Evolutionary conservation across 345 rosid genomes (phyloP).

Genomic region (Turritis glabra): DNA sequence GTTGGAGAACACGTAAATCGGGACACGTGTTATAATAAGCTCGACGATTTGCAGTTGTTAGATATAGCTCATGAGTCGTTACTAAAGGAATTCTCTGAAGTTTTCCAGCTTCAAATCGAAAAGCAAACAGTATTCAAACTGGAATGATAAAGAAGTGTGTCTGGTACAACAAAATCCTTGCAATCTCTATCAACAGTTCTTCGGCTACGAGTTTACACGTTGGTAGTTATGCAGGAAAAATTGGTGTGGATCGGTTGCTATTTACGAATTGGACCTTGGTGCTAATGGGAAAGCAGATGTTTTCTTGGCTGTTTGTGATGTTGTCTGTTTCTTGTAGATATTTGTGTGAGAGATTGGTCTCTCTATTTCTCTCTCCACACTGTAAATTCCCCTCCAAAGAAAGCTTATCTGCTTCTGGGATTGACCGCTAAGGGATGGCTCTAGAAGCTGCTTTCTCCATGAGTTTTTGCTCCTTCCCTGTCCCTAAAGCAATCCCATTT

Average conservation of each 20-base stretch:
- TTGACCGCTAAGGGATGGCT: constrained; percentile 13
- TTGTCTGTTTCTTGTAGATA: constrained; percentile 27
- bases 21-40: neutral
- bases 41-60: constrained; percentile 44
- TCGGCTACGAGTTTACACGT: neutral
- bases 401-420: constrained; percentile 32
- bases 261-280: too few species aligned
- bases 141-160: neutral
- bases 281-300: neutral
- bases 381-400: constrained; percentile 22
- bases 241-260: constrained; percentile 23
- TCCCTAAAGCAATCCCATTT: constrained; percentile 6
- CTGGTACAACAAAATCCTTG: neutral
- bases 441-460: constrained; percentile 31
- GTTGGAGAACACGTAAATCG: neutral
- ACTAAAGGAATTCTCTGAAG: constrained; percentile 63
- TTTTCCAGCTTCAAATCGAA: constrained; percentile 58
- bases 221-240: neutral
- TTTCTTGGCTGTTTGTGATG: constrained; percentile 29
- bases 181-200: neutral
- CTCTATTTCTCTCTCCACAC: constrained; percentile 18
- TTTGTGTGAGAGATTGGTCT: constrained; percentile 9
- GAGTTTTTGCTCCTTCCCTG: constrained; percentile 31
- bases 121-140: constrained; percentile 12
- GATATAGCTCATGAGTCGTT: constrained; percentile 54